These are phyloP conservation scores for Claviceps pazoutovae DNA, from an alignment of 2,329 filamentous ascomycete species.

Conservation along the genomic window DNA sequence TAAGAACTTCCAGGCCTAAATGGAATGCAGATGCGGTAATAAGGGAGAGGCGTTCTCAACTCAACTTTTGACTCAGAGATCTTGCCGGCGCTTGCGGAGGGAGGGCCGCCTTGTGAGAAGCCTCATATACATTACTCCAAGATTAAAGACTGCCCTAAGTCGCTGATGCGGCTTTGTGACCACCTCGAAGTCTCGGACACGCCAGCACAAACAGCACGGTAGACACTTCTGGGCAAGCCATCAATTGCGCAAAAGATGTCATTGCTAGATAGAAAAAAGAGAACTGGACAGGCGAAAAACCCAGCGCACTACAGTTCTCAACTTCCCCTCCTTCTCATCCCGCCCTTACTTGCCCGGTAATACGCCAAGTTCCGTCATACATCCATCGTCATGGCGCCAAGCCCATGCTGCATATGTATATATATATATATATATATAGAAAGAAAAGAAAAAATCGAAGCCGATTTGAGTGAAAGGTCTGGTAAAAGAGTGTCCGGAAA, in stretches of 20 bases:
- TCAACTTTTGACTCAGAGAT: too few relatives aligned
- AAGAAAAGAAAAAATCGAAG: not conserved
- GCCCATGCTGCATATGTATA: conserved; percentile 4
- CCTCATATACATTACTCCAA: too few relatives aligned
- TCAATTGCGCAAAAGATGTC: not conserved
- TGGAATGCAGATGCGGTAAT: too few relatives aligned
- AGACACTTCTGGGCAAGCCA: not conserved
- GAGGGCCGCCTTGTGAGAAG: too few relatives aligned
- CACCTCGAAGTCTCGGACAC: too few relatives aligned
- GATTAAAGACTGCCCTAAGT: too few relatives aligned
- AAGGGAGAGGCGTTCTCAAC: too few relatives aligned
- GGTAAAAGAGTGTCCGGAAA: not conserved
- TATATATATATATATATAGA: not conserved
- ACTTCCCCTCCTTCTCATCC: conserved; percentile 3
- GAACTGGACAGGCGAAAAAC: conserved; percentile 2
- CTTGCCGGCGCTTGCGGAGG: too few relatives aligned
- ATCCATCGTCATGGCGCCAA: conserved; percentile 9
- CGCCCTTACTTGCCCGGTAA: conserved; percentile 2
- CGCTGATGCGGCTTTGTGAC: too few relatives aligned
- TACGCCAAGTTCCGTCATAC: conserved; percentile 7
- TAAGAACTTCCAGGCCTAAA: too few relatives aligned
- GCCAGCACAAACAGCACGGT: not conserved
- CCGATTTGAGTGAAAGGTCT: not conserved
- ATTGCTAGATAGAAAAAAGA: not conserved
- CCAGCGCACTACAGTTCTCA: conserved; percentile 7